These are phyloP conservation scores for Phytopythium cucurbitacearum DNA, from an alignment of 352 stramenopile genomes.

Conservation along the genomic window DNA sequence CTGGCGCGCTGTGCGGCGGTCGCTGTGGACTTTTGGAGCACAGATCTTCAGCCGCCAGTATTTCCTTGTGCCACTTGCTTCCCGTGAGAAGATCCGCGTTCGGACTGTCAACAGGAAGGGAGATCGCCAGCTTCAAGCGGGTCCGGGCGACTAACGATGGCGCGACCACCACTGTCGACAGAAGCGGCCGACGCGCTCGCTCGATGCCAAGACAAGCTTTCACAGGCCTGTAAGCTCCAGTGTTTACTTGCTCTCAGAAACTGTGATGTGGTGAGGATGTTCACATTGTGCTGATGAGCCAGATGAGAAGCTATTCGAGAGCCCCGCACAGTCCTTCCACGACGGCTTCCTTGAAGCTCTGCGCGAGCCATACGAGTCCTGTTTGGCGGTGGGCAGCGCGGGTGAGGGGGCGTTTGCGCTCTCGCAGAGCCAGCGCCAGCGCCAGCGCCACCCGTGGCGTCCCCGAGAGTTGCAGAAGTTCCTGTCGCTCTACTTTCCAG, in stretches of 20 bases:
- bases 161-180: background rate
- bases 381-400: slow-evolving; percentile 1
- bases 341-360: slow-evolving; percentile 34
- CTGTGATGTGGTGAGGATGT: background rate
- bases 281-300: background rate
- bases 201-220: slow-evolving; percentile 1
- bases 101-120: too few relatives aligned
- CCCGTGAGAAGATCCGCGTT: too few relatives aligned
- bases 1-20: too few relatives aligned
- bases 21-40: too few relatives aligned
- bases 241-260: background rate
- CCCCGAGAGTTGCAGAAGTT: slow-evolving; percentile 23
- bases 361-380: slow-evolving; percentile 17
- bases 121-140: too few relatives aligned
- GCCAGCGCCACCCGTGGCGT: slow-evolving; percentile 16
- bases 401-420: slow-evolving; percentile 2
- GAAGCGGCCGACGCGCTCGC: background rate
- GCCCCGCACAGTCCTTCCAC: slow-evolving; percentile 21
- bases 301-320: slow-evolving; percentile 8
- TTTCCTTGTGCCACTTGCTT: too few relatives aligned
- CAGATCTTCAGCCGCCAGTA: too few relatives aligned
- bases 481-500: slow-evolving; percentile 25
- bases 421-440: slow-evolving; percentile 3
- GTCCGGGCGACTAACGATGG: background rate
- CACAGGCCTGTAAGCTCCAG: slow-evolving; percentile 4